Evolutionary conservation across 345 rosid species (phyloP), one percentile per base, ranked within the genome.

Genomic region (Acer campestre): DNA sequence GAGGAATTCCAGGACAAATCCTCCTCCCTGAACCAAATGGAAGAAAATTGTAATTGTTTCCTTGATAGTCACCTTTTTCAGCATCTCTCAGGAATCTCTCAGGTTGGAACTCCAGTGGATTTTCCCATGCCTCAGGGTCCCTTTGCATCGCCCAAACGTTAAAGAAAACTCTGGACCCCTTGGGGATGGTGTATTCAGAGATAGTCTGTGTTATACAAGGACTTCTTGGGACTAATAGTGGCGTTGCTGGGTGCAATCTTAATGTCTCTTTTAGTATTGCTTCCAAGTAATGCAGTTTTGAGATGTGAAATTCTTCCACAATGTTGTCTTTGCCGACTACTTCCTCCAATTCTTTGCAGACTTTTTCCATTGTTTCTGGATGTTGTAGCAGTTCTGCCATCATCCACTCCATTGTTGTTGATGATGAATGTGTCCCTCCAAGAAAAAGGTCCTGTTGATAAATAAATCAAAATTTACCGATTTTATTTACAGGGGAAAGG

Each of bases 381-480:
- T 73, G 56, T 2, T 18, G 65, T 1, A 81, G 27, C 18, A 81
- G 14, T 53, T 81, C 84, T 53, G 84, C 25, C 75, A 73, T 73
- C 16, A 75, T 67, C 75, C 84, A 81, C 61, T 81, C 78, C 3
- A 77, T 0, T 0, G 70, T 68, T 2, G 67, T 67, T 17, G 74
- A 53, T 25, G 74, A 18, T 9, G 84, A 68, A 20, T 77, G 75
- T 2, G 84, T 68, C 10, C 70, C 77, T 5, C 46, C 83, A 0
- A 53, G 1, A 1, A 81, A 4, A 3, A 73, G 11, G 44, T 81
- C 78, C 83, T 81, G 31, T 42, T 7, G 46, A 42, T 42, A 42
- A 42, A 42, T 35, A 35, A 35, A 35, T 35, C 38, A 35, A 35
- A 35, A 35, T 4, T 35, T 35, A 35, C 38, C 6, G 6, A 35